Percentiles rank a stretch among this genome's conserved stretches.
Conservation (phyloP, 495 filamentous ascomycete species). For the Elasticomyces elasticus region DNA sequence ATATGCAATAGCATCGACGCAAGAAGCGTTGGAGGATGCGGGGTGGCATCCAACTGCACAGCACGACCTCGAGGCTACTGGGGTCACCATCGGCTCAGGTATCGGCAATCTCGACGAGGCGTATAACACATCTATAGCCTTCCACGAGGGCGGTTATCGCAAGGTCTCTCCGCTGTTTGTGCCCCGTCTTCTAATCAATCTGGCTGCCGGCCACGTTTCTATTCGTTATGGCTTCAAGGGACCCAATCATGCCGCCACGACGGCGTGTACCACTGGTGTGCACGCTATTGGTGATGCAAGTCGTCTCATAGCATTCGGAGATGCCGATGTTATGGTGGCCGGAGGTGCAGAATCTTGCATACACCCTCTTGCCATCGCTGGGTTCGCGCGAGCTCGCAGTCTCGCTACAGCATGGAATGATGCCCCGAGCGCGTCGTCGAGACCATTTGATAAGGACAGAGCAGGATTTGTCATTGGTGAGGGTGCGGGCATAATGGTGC, state of each 20-base stretch:
- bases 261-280: slow-evolving; percentile 89
- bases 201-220: slow-evolving; percentile 87
- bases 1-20: slow-evolving; percentile 77
- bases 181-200: slow-evolving; percentile 83
- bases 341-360: slow-evolving; percentile 93
- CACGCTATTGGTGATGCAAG: slow-evolving; percentile 90
- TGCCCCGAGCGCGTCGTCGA: slow-evolving; percentile 58
- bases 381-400: slow-evolving; percentile 79
- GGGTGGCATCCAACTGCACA: slow-evolving; percentile 58
- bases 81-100: slow-evolving; percentile 88
- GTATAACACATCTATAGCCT: slow-evolving; percentile 69
- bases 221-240: slow-evolving; percentile 89
- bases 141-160: slow-evolving; percentile 69
- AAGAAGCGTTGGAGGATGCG: slow-evolving; percentile 80
- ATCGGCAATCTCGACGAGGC: slow-evolving; percentile 90
- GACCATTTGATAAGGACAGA: slow-evolving; percentile 78
- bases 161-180: slow-evolving; percentile 91
- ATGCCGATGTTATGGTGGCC: slow-evolving; percentile 90
- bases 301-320: slow-evolving; percentile 79
- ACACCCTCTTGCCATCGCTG: slow-evolving; percentile 83
- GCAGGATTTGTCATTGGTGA: slow-evolving; percentile 88
- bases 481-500: slow-evolving; percentile 74
- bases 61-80: slow-evolving; percentile 58
- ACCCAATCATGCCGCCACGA: slow-evolving; percentile 83
- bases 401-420: slow-evolving; percentile 73